Conservation (phyloP, 805 yeast species). For the Barnettozyma californica region DNA sequence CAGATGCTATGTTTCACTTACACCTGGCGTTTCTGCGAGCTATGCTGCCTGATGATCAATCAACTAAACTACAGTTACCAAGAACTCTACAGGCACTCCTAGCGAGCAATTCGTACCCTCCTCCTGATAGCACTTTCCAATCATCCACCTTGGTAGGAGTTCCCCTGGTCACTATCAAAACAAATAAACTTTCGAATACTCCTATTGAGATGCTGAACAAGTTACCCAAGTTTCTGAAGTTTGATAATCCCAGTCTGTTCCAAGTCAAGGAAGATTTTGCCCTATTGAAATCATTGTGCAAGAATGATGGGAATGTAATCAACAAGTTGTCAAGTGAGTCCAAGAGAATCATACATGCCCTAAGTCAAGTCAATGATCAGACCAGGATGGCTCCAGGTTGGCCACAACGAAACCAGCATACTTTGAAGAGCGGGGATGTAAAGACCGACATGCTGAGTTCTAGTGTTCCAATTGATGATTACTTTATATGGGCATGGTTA, state of each 20-base stretch:
- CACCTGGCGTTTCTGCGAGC: slow-evolving; percentile 72
- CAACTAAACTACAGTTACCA: slow-evolving; percentile 52
- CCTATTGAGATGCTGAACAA: slow-evolving; percentile 57
- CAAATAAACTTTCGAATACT: slow-evolving; percentile 34
- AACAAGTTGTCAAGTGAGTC: slow-evolving; percentile 71
- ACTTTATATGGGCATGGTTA: slow-evolving; percentile 90
- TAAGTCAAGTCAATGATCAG: slow-evolving; percentile 30
- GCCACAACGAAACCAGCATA: slow-evolving; percentile 27
- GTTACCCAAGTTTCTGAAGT: slow-evolving; percentile 54
- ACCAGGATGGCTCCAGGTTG: slow-evolving; percentile 37
- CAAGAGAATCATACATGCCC: slow-evolving; percentile 42
- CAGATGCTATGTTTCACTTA: slow-evolving; percentile 82
- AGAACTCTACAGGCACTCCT: slow-evolving; percentile 59
- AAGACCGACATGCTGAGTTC: slow-evolving; percentile 35
- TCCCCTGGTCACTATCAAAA: slow-evolving; percentile 55
- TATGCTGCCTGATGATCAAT: slow-evolving; percentile 64
- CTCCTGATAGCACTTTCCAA: slow-evolving; percentile 38
- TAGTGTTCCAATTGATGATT: slow-evolving; percentile 75
- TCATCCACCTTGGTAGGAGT: slow-evolving; percentile 41
- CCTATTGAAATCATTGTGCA: slow-evolving; percentile 65
- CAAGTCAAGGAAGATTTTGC: slow-evolving; percentile 76
- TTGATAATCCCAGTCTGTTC: slow-evolving; percentile 64
- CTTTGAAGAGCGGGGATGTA: slow-evolving; percentile 15
- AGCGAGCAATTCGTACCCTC: slow-evolving; percentile 72
- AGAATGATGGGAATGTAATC: slow-evolving; percentile 48